Evolutionary conservation across 2,329 filamentous ascomycete species (phyloP).

Genomic region (Penicillium thymicola): DNA sequence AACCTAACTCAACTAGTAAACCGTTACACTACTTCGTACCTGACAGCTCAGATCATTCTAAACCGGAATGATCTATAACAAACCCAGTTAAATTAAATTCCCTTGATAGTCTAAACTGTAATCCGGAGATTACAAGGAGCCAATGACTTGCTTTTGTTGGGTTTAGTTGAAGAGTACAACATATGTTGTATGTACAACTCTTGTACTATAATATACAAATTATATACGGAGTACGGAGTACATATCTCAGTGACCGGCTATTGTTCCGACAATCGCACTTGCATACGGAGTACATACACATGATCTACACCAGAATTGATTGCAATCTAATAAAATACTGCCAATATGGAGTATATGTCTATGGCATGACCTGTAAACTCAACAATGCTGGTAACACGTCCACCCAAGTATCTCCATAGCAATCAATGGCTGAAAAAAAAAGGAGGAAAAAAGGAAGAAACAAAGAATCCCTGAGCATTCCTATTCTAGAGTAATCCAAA

Average conservation of each 20-base stretch:
- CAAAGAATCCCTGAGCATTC: neutral
- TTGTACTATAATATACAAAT: neutral
- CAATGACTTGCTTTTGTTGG: neutral
- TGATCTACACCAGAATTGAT: neutral
- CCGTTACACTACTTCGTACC: neutral
- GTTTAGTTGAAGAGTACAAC: neutral
- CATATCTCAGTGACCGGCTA: neutral
- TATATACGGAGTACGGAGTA: neutral
- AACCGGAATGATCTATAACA: neutral
- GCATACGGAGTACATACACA: neutral
- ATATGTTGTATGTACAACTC: too few relatives aligned
- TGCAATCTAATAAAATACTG: neutral
- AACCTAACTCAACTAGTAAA: neutral
- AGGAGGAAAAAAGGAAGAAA: too few relatives aligned
- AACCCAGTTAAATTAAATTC: neutral
- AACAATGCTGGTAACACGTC: neutral
- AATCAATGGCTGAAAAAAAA: neutral
- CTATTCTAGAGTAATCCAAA: neutral
- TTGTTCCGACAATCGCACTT: neutral
- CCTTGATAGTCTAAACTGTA: neutral
- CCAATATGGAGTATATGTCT: neutral
- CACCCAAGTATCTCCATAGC: neutral
- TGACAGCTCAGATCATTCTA: neutral
- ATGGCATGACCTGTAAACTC: neutral
- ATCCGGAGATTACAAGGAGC: conserved; percentile 1